These are phyloP conservation scores for Aspergillus luchuensis DNA, from an alignment of 2,329 filamentous ascomycete genomes.

Conservation along the genomic window DNA sequence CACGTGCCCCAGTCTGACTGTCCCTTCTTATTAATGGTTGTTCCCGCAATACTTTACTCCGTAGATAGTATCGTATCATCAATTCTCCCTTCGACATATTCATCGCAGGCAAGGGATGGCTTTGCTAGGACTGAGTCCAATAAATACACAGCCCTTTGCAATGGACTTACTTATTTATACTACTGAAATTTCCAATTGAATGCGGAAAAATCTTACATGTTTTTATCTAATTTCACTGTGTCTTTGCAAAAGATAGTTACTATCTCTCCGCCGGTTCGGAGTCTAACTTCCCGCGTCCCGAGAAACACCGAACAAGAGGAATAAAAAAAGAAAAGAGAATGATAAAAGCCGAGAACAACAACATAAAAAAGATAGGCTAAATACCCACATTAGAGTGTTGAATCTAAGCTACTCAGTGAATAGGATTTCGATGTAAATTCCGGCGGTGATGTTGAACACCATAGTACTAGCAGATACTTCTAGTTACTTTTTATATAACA, in stretches of 20 bases:
- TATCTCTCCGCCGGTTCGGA: slow-evolving; percentile 4
- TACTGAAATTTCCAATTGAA: no score
- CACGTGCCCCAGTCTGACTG: slow-evolving; percentile 5
- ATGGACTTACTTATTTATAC: no score
- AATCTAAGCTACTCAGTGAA: no score
- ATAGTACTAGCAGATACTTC: no score
- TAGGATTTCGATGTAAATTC: no score
- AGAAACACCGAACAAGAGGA: background rate
- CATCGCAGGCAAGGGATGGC: background rate
- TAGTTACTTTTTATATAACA: no score
- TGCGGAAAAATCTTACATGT: background rate
- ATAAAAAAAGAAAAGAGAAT: background rate
- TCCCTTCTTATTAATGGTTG: background rate
- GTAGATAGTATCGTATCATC: background rate
- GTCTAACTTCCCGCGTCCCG: background rate
- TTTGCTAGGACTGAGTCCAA: background rate
- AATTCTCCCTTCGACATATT: background rate
- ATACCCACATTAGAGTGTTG: no score
- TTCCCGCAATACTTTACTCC: background rate
- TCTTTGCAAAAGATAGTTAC: background rate
- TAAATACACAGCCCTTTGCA: background rate
- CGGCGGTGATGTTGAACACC: no score
- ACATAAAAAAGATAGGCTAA: background rate
- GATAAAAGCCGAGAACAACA: background rate
- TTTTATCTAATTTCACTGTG: background rate